Evolutionary conservation across 371 early-diverging fungal genomes (phyloP).

Genomic region (Capillidium heterosporum): DNA sequence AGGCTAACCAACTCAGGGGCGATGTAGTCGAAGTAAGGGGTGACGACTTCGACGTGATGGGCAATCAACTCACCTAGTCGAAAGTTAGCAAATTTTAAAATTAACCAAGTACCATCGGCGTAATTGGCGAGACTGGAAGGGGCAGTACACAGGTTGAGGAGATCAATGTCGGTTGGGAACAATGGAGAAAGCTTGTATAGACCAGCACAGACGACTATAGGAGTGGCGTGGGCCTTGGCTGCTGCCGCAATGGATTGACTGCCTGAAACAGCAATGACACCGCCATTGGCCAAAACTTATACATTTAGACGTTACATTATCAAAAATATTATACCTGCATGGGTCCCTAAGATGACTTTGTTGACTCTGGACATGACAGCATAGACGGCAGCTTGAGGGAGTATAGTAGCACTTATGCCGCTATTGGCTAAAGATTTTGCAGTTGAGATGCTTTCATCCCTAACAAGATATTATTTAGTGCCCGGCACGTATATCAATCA

Average conservation of each 20-base stretch:
- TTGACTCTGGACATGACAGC: constrained; percentile 94
- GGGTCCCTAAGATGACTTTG: constrained; percentile 89
- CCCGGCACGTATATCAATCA: background rate
- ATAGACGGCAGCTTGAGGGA: constrained; percentile 85
- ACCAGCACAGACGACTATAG: constrained; percentile 71
- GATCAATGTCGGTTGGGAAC: constrained; percentile 73
- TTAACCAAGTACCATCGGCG: constrained; percentile 30
- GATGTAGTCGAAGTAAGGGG: constrained; percentile 83
- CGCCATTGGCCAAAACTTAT: constrained; percentile 80
- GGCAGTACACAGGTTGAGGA: constrained; percentile 49
- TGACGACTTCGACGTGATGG: constrained; percentile 49
- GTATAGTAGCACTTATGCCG: constrained; percentile 81
- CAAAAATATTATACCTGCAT: constrained; percentile 39
- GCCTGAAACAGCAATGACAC: constrained; percentile 67
- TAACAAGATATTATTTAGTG: constrained; percentile 1
- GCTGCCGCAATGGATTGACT: constrained; percentile 70
- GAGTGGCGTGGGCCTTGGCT: constrained; percentile 79
- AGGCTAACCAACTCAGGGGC: constrained; percentile 69
- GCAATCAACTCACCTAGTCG: constrained; percentile 38
- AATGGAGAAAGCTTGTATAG: constrained; percentile 72
- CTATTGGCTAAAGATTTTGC: constrained; percentile 51
- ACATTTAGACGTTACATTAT: background rate
- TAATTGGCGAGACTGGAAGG: constrained; percentile 70
- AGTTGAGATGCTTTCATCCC: constrained; percentile 68
- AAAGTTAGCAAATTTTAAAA: background rate